Conservation (phyloP, 2,329 filamentous ascomycete genomes). For the Penicillium sp. region DNA sequence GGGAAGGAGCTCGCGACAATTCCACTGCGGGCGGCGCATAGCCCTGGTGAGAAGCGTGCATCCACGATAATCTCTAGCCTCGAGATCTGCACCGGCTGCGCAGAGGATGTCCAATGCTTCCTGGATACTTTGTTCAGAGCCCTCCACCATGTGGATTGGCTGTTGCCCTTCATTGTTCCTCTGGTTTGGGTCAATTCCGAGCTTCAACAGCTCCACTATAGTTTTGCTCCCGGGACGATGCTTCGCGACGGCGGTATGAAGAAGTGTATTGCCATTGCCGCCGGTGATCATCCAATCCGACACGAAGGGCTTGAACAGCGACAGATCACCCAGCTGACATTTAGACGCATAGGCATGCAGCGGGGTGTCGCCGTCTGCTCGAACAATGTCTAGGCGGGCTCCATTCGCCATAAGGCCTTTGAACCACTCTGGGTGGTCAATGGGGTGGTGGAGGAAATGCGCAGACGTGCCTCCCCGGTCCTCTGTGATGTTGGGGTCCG, state of each 20-base stretch:
- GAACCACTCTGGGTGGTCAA: slow-evolving; percentile 2
- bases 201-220: not conserved
- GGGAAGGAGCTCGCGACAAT: not conserved
- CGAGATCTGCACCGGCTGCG: slow-evolving; percentile 17
- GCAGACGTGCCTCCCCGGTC: slow-evolving; percentile 10
- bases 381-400: slow-evolving; percentile 12
- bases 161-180: slow-evolving; percentile 1
- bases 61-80: slow-evolving; percentile 15
- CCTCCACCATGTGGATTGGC: not conserved
- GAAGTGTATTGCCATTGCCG: slow-evolving; percentile 17
- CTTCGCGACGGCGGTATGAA: slow-evolving; percentile 11
- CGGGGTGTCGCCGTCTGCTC: slow-evolving; percentile 10
- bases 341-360: slow-evolving; percentile 12
- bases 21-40: not conserved
- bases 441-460: slow-evolving; percentile 7
- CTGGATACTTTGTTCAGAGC: not conserved
- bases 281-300: slow-evolving; percentile 11
- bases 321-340: slow-evolving; percentile 10
- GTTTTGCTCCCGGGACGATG: not conserved
- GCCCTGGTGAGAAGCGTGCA: slow-evolving; percentile 8
- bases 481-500: slow-evolving; percentile 8
- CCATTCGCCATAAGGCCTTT: slow-evolving; percentile 14
- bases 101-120: slow-evolving; percentile 1
- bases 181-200: not conserved
- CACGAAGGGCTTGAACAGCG: slow-evolving; percentile 11